Evolutionary conservation across 2,329 filamentous ascomycete species (phyloP), one percentile per base, ranked within the genome.

Genomic region (Thermoascus crustaceus): DNA sequence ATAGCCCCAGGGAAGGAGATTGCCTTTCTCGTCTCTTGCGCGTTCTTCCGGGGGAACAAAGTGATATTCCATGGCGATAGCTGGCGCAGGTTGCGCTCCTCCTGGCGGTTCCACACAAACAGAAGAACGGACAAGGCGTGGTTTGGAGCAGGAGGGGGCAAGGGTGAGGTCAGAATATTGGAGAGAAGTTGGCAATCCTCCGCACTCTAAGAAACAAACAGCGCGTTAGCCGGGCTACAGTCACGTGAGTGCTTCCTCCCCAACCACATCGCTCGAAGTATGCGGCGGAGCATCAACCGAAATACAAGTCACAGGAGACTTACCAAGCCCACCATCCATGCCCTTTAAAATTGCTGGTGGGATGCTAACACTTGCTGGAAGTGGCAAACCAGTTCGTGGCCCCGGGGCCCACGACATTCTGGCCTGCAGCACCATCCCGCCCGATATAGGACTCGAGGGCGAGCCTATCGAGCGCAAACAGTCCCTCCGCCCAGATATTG

Each of bases 41-140:
- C 75, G 72, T 57, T 80, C 77, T 46, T 74, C 68, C 35, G 73
- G 73, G 21, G 76, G 75, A 7, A 81, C 76, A 20, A 73, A 74
- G 56, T 81, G 76, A 34, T 80, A 75, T 57, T 81, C 76, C 72
- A 80, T 80, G 22, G 38, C 29, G 29, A 39, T 9, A 29, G n/a
- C n/a, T 22, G 16, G 10, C 20, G 10, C 7, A 18, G 10, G 21
- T 14, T 18, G n/a, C n/a, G n/a, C n/a, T n/a, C n/a, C n/a, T n/a
- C n/a, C n/a, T n/a, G n/a, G n/a, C n/a, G n/a, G n/a, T n/a, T n/a
- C n/a, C n/a, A n/a, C n/a, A n/a, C n/a, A n/a, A n/a, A 24, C 17
- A 14, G 7, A 30, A 29, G 18, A 19, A 31, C 11, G n/a, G 18
- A 18, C 17, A 30, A 10, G 17, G 13, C 8, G 26, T 21, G 17